Conservation (phyloP, 768 basidiomycete species). For the Boletus patriciae region DNA sequence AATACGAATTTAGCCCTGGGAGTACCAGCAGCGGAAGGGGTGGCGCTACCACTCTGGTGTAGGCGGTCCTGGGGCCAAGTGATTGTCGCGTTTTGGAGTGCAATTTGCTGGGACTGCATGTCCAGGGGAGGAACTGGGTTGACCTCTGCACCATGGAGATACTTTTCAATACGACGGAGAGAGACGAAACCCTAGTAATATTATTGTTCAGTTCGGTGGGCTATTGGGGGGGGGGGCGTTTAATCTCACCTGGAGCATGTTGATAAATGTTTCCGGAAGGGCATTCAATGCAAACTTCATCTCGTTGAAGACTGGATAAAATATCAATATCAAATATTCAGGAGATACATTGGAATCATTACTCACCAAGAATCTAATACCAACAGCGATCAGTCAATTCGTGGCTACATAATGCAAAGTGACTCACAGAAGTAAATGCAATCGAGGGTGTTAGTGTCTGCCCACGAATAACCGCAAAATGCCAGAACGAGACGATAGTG, state of each 20-base stretch:
- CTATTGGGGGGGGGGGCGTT: neutral
- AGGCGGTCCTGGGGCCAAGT: slow-evolving; percentile 86
- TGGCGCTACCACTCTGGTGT: slow-evolving; percentile 40
- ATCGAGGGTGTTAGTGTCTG: slow-evolving; percentile 76
- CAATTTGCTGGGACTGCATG: slow-evolving; percentile 58
- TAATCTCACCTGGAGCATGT: slow-evolving; percentile 68
- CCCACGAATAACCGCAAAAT: slow-evolving; percentile 69
- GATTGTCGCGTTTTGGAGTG: slow-evolving; percentile 81
- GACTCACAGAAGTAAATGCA: slow-evolving; percentile 71
- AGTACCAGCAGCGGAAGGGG: slow-evolving; percentile 62
- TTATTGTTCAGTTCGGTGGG: neutral
- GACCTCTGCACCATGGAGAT: slow-evolving; percentile 75
- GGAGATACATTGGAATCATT: neutral
- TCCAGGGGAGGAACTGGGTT: slow-evolving; percentile 55
- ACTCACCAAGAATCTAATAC: slow-evolving; percentile 43
- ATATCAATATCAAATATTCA: slow-evolving; percentile 6
- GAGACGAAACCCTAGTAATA: slow-evolving; percentile 68
- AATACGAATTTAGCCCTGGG: slow-evolving; percentile 80
- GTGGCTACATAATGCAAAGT: neutral
- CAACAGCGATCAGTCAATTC: neutral
- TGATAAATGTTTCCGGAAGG: slow-evolving; percentile 89
- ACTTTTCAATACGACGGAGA: slow-evolving; percentile 88
- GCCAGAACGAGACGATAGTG: slow-evolving; percentile 64
- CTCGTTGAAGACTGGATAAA: slow-evolving; percentile 71
- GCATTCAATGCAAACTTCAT: slow-evolving; percentile 87